Base-by-base conservation (phyloP, 352 stramenopile genomes). In the Pythium plurisporium region DNA sequence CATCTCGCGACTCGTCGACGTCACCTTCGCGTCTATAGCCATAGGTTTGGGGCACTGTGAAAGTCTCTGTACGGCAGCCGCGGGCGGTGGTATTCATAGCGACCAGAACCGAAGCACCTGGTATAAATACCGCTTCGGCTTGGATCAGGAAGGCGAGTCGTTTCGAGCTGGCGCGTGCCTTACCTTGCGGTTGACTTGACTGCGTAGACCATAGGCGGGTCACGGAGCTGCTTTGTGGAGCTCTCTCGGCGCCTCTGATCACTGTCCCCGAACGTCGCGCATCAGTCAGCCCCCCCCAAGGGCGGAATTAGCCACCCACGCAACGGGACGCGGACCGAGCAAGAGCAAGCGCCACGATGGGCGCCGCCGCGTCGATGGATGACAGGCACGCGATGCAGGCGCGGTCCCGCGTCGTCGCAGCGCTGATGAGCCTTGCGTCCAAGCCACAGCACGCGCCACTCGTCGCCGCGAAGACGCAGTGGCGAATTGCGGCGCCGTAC, bases 401-500 rank as follows among this genome's bases (percentile, higher is more conserved):
- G 38, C 63, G 70, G 20, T 77, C 77, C 2, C 68, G 74, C 19
- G 72, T 90, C 42, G 67, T 85, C 49, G 49, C 72, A 12, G 64
- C 69, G 38, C 69, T 84, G 19, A 63, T 81, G 25, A 79, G 72
- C 40, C 66, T 86, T 10, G 61, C 71, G 15, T 86, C 79, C 61
- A 86, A 87, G 25, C 74, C 79, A 12, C 74, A 89, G 38, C 79
- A 86, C 29, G 81, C 78, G 19, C 81, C 81, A 14, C 67, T 91
- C 0, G 79, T 89, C 10, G 81, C 81, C 0, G 81, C 81, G 42
- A 91, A 91, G 55, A 91, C 81, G 19, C 81, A 91, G 64, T 91
- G 81, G 81, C 74, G 81, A 50, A 87, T 91, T 44, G 61, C 75
- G 1, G 73, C 79, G 15, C 75, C 68, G 8, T 85, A 81, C 47